A percentile compares a stretch with the other conserved stretches of the same genome.
Conservation (phyloP, 306 rosid species). For the Pyrus bretschneideri region DNA sequence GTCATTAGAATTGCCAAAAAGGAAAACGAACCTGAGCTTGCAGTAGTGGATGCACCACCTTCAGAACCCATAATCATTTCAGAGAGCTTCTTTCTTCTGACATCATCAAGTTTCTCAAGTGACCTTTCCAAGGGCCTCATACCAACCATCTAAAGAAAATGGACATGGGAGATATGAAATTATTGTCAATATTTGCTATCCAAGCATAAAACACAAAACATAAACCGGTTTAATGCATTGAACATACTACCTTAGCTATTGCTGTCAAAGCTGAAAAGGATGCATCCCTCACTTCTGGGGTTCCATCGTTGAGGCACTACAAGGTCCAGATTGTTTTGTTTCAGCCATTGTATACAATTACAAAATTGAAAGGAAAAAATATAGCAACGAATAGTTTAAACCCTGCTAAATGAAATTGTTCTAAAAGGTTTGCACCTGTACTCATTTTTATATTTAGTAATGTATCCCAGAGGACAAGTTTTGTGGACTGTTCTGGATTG, state of each 20-base stretch:
- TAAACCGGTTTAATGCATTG: not conserved
- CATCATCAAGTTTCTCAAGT: slow-evolving; percentile 95
- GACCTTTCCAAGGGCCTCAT: slow-evolving; percentile 96
- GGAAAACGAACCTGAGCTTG: slow-evolving; percentile 55
- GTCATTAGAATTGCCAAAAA: slow-evolving; percentile 6
- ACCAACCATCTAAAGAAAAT: slow-evolving; percentile 68
- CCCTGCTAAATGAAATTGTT: not conserved
- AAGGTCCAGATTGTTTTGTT: slow-evolving; percentile 22
- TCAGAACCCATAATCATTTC: slow-evolving; percentile 93
- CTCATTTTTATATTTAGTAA: not conserved
- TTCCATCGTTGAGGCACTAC: slow-evolving; percentile 86
- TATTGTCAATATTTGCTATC: slow-evolving; percentile 8
- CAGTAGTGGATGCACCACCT: slow-evolving; percentile 48
- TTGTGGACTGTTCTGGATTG: not conserved
- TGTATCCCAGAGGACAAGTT: not conserved
- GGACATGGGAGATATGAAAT: slow-evolving; percentile 16
- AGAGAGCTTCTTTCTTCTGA: slow-evolving; percentile 86
- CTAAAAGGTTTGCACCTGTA: not conserved
- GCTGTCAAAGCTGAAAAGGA: slow-evolving; percentile 90
- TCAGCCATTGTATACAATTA: not conserved
- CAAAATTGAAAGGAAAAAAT: not conserved
- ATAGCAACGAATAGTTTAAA: not conserved
- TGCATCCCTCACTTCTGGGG: slow-evolving; percentile 98
- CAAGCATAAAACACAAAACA: not conserved
- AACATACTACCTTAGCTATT: slow-evolving; percentile 73